These are phyloP conservation scores for Uronychia binucleata DNA, from an alignment of 73 alveolate genomes.

Conservation along the genomic window DNA sequence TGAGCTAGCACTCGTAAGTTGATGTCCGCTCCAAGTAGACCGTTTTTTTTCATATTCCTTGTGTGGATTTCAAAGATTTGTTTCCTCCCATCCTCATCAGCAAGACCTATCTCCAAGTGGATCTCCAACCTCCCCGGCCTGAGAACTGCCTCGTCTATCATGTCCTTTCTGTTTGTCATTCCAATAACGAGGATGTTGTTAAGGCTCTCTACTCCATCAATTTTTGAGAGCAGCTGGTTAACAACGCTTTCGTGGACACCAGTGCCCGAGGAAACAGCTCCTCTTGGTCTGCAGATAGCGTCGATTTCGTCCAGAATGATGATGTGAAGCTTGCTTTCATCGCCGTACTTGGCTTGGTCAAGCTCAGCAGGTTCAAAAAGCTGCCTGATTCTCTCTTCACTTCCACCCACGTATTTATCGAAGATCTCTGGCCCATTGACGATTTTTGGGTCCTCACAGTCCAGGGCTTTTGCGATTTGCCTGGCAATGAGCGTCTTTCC, in stretches of 20 bases:
- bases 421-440: constrained; percentile 98
- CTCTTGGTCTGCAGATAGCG: constrained; percentile 99
- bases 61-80: constrained; percentile 99
- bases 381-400: constrained; percentile 96
- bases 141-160: constrained; percentile 99
- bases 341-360: constrained; percentile 95
- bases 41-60: constrained; percentile 88
- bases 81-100: constrained; percentile 98
- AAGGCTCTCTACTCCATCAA: constrained; percentile 99
- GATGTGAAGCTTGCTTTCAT: constrained; percentile 96
- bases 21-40: constrained; percentile 88
- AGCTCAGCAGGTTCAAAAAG: constrained; percentile 95
- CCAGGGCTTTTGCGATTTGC: constrained; percentile 93
- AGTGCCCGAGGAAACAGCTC: constrained; percentile 94
- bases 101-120: constrained; percentile 98
- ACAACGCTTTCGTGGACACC: constrained; percentile 99
- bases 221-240: constrained; percentile 98
- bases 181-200: constrained; percentile 99
- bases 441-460: constrained; percentile 96
- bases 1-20: constrained; percentile 81
- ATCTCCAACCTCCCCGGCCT: constrained; percentile 99
- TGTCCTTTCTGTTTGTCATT: constrained; percentile 98
- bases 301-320: constrained; percentile 99
- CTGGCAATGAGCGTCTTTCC: constrained; percentile 99
- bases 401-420: constrained; percentile 96